Evolutionary conservation across 257 asterid genomes (phyloP).

Genomic region (Nicotiana knightiana): DNA sequence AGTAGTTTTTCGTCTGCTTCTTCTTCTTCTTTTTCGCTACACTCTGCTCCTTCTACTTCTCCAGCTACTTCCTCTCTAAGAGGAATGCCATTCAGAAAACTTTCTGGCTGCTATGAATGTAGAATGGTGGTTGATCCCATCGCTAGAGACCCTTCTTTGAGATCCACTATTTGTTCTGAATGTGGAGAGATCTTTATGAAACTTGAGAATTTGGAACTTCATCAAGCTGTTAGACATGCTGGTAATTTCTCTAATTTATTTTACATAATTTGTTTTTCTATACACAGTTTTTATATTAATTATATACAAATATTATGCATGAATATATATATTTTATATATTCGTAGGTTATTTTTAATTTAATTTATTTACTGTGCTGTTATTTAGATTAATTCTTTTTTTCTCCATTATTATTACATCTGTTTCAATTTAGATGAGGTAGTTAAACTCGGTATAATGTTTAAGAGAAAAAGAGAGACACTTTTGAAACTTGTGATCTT

Average conservation of each 20-base stretch:
- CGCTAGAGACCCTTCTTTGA: conserved; percentile 73
- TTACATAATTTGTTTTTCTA: too few relatives aligned
- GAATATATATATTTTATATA: neutral
- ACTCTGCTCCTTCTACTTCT: conserved; percentile 24
- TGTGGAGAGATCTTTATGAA: conserved; percentile 79
- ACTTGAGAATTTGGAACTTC: conserved; percentile 68
- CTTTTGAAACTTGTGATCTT: too few relatives aligned
- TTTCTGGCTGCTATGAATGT: conserved; percentile 83
- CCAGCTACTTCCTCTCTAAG: conserved; percentile 53
- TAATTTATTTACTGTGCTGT: neutral
- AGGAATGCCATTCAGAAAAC: conserved; percentile 69
- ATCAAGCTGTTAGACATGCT: conserved; percentile 82
- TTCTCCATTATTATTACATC: too few relatives aligned
- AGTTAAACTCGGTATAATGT: too few relatives aligned
- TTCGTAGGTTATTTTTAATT: neutral
- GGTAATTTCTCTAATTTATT: conserved; percentile 30
- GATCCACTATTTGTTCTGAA: conserved; percentile 47
- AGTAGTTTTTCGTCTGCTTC: conserved; percentile 23
- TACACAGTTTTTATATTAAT: too few relatives aligned
- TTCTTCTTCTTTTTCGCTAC: conserved; percentile 9
- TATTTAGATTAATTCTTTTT: too few relatives aligned
- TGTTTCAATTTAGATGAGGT: too few relatives aligned
- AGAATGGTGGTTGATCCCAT: conserved; percentile 88
- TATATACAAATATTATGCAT: too few relatives aligned
- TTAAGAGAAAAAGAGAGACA: too few relatives aligned